Percentiles rank a stretch among this genome's conserved stretches.
Conservation (phyloP, 371 early-diverging fungal genomes). For the Mucor plumbeus region DNA sequence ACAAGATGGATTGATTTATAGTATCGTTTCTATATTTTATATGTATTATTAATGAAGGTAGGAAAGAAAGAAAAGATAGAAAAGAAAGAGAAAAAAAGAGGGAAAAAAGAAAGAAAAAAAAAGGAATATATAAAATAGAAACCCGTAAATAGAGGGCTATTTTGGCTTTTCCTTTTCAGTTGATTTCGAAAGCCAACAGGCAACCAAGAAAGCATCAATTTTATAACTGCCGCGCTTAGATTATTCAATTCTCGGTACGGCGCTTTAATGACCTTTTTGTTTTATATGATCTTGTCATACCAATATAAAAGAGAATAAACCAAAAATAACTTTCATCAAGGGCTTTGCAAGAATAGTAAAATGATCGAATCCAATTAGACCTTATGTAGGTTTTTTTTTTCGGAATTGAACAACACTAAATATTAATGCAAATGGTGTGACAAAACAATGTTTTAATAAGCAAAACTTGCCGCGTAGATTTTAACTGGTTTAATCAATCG, state of each 20-base stretch:
- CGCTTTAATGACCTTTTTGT: background rate
- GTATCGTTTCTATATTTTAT: background rate
- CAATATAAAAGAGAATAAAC: too few relatives aligned
- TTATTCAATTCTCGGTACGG: constrained; percentile 2
- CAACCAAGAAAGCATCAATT: background rate
- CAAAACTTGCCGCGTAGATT: background rate
- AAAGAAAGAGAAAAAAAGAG: background rate
- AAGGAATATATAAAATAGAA: background rate
- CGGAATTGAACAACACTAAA: background rate
- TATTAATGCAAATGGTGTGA: background rate
- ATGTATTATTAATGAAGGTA: background rate
- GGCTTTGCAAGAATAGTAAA: background rate
- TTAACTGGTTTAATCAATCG: background rate
- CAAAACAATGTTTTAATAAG: background rate
- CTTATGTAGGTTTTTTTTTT: background rate
- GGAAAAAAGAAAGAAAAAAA: background rate
- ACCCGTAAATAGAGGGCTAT: constrained; percentile 1
- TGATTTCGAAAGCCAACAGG: constrained; percentile 12
- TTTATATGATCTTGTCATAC: background rate
- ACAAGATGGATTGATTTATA: background rate
- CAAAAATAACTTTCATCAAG: too few relatives aligned
- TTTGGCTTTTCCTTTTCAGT: constrained; percentile 18
- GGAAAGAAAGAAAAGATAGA: background rate
- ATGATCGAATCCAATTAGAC: background rate
- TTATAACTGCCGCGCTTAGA: background rate